Evolutionary conservation across 2,329 filamentous ascomycete species (phyloP).

Genomic region (Fusarium camptoceras): DNA sequence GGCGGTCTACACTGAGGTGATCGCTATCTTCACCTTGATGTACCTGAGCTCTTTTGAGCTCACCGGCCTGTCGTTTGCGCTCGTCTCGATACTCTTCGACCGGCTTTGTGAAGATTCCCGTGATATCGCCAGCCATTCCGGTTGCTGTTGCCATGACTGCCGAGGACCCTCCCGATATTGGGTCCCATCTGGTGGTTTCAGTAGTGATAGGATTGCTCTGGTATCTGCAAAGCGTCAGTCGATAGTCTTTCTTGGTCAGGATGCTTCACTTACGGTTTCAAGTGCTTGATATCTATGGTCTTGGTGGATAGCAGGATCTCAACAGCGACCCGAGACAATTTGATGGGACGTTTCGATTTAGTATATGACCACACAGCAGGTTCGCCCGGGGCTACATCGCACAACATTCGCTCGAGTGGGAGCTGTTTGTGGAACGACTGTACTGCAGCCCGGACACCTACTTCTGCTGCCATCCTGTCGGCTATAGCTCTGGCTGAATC

Average conservation of each 20-base stretch:
- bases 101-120: neutral
- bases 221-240: neutral
- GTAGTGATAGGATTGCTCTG: neutral
- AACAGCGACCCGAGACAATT: neutral
- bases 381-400: neutral
- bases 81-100: slow-evolving; percentile 3
- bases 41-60: neutral
- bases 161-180: neutral
- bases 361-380: slow-evolving; percentile 1
- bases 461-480: neutral
- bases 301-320: neutral
- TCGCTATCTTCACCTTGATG: neutral
- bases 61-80: neutral
- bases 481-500: neutral
- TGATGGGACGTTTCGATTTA: neutral
- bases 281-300: neutral
- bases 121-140: neutral
- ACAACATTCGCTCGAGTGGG: neutral
- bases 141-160: neutral
- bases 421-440: neutral
- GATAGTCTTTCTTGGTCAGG: no score
- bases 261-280: neutral
- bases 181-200: neutral
- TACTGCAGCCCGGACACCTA: neutral
- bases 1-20: neutral